phyloP scores from a whole-genome alignment of 2,329 filamentous ascomycete species.

The Arthrobotrys megalospora region DNA sequence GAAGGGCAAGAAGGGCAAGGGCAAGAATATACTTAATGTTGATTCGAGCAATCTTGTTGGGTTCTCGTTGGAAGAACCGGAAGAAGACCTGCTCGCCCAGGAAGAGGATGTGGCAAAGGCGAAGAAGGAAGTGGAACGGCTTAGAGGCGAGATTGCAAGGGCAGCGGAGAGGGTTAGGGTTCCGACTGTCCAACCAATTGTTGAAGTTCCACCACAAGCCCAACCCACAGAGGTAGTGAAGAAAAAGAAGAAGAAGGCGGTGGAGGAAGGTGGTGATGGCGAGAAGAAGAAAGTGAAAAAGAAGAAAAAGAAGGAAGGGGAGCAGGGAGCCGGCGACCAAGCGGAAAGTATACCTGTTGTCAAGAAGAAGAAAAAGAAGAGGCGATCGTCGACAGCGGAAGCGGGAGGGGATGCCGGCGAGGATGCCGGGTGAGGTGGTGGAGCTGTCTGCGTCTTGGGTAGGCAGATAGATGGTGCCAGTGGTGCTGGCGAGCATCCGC shows the following conservation, averaged over 20 bases:
- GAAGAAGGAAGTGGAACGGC: constrained; percentile 87
- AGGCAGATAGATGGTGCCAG: constrained; percentile 3
- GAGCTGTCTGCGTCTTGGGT: constrained; percentile 32
- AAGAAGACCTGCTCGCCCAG: constrained; percentile 79
- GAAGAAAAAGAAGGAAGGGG: constrained; percentile 54
- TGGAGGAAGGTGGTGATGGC: constrained; percentile 27
- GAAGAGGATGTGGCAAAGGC: constrained; percentile 91
- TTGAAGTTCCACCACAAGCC: constrained; percentile 39
- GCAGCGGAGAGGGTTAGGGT: constrained; percentile 78
- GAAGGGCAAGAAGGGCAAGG: constrained; percentile 74
- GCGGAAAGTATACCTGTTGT: constrained; percentile 58
- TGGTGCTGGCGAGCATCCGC: constrained; percentile 29
- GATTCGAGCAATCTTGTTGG: constrained; percentile 86
- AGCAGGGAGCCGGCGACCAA: constrained; percentile 8
- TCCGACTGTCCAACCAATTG: constrained; percentile 76
- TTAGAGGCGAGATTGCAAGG: constrained; percentile 90
- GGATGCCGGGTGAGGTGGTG: constrained; percentile 60
- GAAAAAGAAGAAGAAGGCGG: constrained; percentile 64
- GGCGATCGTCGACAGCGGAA: constrained; percentile 65
- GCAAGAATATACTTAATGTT: constrained; percentile 78
- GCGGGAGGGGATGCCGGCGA: constrained; percentile 62
- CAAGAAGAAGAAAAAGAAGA: constrained; percentile 72
- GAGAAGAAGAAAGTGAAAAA: constrained; percentile 48
- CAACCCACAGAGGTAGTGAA: constrained; percentile 74
- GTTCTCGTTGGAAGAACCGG: constrained; percentile 77